phyloP scores from a whole-genome alignment of 345 rosid genomes.

The Salix exigua region DNA sequence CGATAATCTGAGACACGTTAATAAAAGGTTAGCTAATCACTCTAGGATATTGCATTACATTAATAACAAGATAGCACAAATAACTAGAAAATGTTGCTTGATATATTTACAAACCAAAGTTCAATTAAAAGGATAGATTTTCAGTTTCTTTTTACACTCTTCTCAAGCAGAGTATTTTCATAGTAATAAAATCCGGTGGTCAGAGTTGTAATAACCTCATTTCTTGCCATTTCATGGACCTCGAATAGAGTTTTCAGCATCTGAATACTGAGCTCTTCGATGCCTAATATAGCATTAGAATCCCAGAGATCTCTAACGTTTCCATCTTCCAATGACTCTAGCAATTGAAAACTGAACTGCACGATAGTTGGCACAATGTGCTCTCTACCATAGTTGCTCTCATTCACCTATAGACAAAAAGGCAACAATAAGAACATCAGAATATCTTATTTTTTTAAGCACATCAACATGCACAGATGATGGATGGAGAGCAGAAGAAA shows the following conservation, averaged over 20 bases:
- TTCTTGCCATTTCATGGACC: constrained; percentile 80
- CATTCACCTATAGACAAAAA: constrained; percentile 51
- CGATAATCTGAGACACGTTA: constrained; percentile 56
- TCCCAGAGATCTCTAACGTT: constrained; percentile 26
- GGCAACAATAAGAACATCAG: neutral
- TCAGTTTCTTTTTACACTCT: too few species aligned
- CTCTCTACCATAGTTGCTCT: constrained; percentile 72
- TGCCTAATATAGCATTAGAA: constrained; percentile 49
- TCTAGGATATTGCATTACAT: neutral
- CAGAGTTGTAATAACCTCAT: constrained; percentile 48
- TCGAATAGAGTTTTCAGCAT: constrained; percentile 68
- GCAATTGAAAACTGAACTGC: constrained; percentile 62
- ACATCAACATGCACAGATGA: neutral
- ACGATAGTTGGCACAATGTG: constrained; percentile 70
- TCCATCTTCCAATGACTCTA: constrained; percentile 60
- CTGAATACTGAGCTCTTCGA: constrained; percentile 66
- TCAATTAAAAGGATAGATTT: too few species aligned
- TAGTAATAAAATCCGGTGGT: too few species aligned
- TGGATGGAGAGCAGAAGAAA: constrained; percentile 11
- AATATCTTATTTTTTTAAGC: neutral
- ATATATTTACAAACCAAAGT: neutral
- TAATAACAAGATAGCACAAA: neutral
- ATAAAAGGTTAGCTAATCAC: neutral
- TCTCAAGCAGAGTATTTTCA: too few species aligned
- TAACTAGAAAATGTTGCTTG: neutral